Conservation (phyloP, 2,329 filamentous ascomycete genomes). For the Neonectria hederae region DNA sequence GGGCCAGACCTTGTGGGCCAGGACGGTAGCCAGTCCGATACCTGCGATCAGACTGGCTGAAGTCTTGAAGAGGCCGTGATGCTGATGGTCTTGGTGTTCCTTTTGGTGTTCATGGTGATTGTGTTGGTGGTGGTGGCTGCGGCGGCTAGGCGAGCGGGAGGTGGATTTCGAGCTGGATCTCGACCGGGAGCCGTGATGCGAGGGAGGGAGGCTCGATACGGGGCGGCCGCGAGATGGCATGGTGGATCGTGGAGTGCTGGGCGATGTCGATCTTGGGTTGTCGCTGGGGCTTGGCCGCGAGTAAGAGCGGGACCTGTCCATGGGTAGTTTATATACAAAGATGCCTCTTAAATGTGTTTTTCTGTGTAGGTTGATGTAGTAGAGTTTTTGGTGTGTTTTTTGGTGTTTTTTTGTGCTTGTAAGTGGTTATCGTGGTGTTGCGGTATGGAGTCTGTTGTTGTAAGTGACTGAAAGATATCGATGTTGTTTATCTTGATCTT, state of each 20-base stretch:
- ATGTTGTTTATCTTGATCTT: background rate
- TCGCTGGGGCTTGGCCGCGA: constrained; percentile 34
- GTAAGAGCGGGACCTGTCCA: constrained; percentile 29
- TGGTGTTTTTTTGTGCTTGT: background rate
- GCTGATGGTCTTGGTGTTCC: constrained; percentile 27
- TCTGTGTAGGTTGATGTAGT: background rate
- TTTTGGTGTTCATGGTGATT: constrained; percentile 19
- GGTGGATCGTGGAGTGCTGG: constrained; percentile 23
- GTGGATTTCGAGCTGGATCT: constrained; percentile 35
- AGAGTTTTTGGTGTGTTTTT: background rate
- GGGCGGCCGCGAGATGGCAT: constrained; percentile 30
- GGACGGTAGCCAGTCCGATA: constrained; percentile 47
- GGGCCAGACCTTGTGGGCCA: constrained; percentile 50
- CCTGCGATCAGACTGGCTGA: constrained; percentile 47
- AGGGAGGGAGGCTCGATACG: constrained; percentile 13
- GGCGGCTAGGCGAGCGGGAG: constrained; percentile 35
- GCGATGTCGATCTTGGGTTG: constrained; percentile 22
- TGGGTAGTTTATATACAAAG: background rate
- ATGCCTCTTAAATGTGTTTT: background rate
- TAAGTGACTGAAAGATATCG: background rate
- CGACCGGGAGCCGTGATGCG: constrained; percentile 27
- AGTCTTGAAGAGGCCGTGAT: constrained; percentile 44
- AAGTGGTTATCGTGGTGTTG: background rate
- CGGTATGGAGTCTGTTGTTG: background rate
- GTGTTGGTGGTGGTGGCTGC: constrained; percentile 24